phyloP scores from a whole-genome alignment of 169 alveolate species.

The Fabrea salina region DNA sequence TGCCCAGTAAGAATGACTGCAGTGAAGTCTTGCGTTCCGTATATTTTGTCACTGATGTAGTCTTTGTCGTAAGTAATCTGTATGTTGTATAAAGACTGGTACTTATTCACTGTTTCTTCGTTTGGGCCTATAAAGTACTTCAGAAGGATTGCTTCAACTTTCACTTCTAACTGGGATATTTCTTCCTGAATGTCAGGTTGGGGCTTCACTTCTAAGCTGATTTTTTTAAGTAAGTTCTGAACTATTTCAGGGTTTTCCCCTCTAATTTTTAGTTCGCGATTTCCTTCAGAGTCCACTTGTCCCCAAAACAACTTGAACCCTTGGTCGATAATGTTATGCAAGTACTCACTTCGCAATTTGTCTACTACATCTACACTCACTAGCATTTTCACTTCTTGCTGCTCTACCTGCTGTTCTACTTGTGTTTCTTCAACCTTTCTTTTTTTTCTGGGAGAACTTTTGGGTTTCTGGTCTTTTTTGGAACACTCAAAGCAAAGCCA shows the following conservation, averaged over 20 bases:
- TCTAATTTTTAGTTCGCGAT: background rate
- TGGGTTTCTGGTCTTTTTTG: background rate
- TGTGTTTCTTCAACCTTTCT: background rate
- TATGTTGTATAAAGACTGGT: background rate
- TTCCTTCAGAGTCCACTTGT: background rate
- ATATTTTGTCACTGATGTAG: background rate
- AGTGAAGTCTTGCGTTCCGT: background rate
- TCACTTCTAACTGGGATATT: background rate
- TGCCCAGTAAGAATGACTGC: background rate
- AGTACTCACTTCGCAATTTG: background rate
- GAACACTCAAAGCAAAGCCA: slow-evolving; percentile 66
- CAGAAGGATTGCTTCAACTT: background rate
- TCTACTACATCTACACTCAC: background rate
- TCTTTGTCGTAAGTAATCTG: background rate
- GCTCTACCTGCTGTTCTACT: slow-evolving; percentile 8
- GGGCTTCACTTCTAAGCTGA: background rate
- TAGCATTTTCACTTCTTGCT: slow-evolving; percentile 27
- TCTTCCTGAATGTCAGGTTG: background rate
- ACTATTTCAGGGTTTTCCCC: background rate
- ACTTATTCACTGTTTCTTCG: too few species aligned
- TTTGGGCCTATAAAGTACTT: background rate
- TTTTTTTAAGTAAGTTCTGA: background rate
- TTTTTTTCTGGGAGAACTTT: background rate
- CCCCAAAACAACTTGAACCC: slow-evolving; percentile 24
- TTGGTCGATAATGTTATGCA: slow-evolving; percentile 1